Evolutionary conservation across 176 grass and related monocot species (phyloP).

Genomic region (barley (Hordeum vulgare)): MorexV3_pseudomolecules_assembly NC_058519.1:616020741-616021240

Average conservation of each 20-base stretch:
- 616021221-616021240: conserved; percentile 12
- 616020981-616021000: conserved; percentile 37
- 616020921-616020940: no score
- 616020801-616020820: no score
- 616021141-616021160: not conserved
- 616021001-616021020: not conserved
- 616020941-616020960: conserved; percentile 34
- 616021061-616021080: not conserved
- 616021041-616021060: not conserved
- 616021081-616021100: not conserved
- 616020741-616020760: no score
- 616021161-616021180: conserved; percentile 16
- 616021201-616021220: conserved; percentile 14
- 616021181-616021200: not conserved
- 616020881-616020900: no score
- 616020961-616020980: not conserved
- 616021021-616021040: conserved; percentile 21
- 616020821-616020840: no score
- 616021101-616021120: not conserved
- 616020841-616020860: no score
- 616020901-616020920: no score
- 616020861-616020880: no score
- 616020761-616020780: no score
- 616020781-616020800: no score
- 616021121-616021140: conserved; percentile 1